phyloP scores from a whole-genome alignment of 1,284 basidiomycete species.

The Macrocystidia cucumis region DNA sequence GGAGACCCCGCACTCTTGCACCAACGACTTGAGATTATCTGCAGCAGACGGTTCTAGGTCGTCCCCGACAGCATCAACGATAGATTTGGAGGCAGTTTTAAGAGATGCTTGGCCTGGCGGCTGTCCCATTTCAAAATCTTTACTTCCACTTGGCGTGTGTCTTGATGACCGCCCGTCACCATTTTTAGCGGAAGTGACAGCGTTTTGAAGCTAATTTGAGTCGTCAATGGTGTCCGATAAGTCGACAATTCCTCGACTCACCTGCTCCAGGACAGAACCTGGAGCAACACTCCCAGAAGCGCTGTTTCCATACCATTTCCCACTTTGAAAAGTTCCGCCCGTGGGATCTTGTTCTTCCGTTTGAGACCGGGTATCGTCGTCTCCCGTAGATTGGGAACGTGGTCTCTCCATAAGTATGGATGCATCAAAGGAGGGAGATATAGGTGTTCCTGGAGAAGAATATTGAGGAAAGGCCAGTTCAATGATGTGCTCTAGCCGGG shows the following conservation, averaged over 20 bases:
- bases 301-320: conserved; percentile 79
- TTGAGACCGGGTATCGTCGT: conserved; percentile 61
- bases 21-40: conserved; percentile 72
- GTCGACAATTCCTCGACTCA: conserved; percentile 20
- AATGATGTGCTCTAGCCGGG: conserved; percentile 71
- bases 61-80: conserved; percentile 38
- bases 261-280: conserved; percentile 71
- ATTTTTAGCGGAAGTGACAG: conserved; percentile 26
- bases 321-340: conserved; percentile 72
- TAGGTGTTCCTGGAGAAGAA: conserved; percentile 31
- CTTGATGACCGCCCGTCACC: conserved; percentile 12
- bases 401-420: conserved; percentile 23
- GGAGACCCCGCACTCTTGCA: conserved; percentile 85
- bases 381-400: conserved; percentile 40
- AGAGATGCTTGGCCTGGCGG: neutral
- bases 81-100: conserved; percentile 13
- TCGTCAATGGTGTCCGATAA: conserved; percentile 9
- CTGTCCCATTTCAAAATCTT: conserved; percentile 7
- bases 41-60: conserved; percentile 64
- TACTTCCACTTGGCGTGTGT: conserved; percentile 19
- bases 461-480: conserved; percentile 72
- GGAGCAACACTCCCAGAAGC: conserved; percentile 74
- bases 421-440: conserved; percentile 23
- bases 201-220: conserved; percentile 45
- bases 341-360: conserved; percentile 66